Percentiles rank a stretch among this genome's conserved stretches.
These are phyloP conservation scores for Microbotryum scabiosae DNA, from an alignment of 1,284 basidiomycete genomes.

Conservation along the genomic window DNA sequence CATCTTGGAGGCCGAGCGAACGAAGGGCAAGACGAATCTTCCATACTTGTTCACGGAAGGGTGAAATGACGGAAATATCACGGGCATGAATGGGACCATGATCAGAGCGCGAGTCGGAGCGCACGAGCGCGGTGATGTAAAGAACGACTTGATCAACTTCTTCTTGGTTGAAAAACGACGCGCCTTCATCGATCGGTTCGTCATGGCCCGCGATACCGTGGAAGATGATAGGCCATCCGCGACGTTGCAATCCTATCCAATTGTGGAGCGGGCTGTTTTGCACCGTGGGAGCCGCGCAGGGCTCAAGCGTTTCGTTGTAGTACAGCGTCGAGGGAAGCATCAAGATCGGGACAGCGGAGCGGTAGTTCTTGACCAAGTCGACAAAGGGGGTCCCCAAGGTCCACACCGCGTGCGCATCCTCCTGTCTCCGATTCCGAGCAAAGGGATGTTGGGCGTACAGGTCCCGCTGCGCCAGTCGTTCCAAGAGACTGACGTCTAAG, in stretches of 20 bases:
- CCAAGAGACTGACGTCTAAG: slow-evolving; percentile 41
- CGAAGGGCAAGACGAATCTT: slow-evolving; percentile 39
- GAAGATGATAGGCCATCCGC: slow-evolving; percentile 39
- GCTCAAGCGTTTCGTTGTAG: slow-evolving; percentile 41
- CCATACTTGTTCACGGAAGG: slow-evolving; percentile 44
- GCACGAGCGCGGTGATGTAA: slow-evolving; percentile 30
- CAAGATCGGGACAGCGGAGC: slow-evolving; percentile 40
- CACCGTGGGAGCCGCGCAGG: slow-evolving; percentile 27
- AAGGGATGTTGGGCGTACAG: slow-evolving; percentile 35
- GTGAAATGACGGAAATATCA: slow-evolving; percentile 41
- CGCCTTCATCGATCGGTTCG: slow-evolving; percentile 40
- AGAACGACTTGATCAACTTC: slow-evolving; percentile 36
- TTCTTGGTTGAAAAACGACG: slow-evolving; percentile 31
- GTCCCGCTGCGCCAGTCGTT: slow-evolving; percentile 37
- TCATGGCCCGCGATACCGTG: slow-evolving; percentile 37
- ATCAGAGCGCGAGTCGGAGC: background rate
- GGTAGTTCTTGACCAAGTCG: slow-evolving; percentile 39
- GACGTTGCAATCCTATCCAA: slow-evolving; percentile 37
- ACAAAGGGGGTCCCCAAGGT: slow-evolving; percentile 27
- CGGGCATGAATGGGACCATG: slow-evolving; percentile 22
- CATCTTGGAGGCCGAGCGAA: slow-evolving; percentile 32
- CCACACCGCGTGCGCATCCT: background rate
- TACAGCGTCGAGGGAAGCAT: slow-evolving; percentile 41
- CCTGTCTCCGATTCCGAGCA: slow-evolving; percentile 1
- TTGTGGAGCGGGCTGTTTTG: slow-evolving; percentile 26